Evolutionary conservation across 2,329 filamentous ascomycete genomes (phyloP).

Genomic region (Colletotrichum noveboracense): DNA sequence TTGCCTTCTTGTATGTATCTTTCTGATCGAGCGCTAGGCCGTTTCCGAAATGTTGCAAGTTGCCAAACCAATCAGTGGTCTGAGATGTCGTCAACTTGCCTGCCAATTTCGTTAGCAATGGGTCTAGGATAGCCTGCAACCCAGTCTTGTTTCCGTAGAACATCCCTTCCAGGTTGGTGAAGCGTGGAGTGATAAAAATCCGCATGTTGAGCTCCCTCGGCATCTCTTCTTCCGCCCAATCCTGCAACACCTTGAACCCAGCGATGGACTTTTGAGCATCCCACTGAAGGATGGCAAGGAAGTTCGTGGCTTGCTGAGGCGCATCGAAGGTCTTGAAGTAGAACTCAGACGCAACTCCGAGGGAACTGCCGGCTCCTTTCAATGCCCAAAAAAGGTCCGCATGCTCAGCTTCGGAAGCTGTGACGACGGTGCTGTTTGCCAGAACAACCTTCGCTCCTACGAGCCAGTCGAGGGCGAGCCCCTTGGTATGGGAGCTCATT

Average conservation of each 20-base stretch:
- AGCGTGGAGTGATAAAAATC: slow-evolving; percentile 23
- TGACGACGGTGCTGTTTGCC: slow-evolving; percentile 35
- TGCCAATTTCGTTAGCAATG: slow-evolving; percentile 25
- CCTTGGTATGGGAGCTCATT: slow-evolving; percentile 27
- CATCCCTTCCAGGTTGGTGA: slow-evolving; percentile 31
- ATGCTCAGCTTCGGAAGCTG: slow-evolving; percentile 35
- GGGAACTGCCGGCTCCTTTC: slow-evolving; percentile 43
- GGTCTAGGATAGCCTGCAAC: slow-evolving; percentile 21
- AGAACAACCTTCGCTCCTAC: slow-evolving; percentile 39
- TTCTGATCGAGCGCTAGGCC: slow-evolving; percentile 33
- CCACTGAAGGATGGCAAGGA: slow-evolving; percentile 25
- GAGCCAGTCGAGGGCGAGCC: slow-evolving; percentile 38
- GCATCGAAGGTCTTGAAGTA: slow-evolving; percentile 42
- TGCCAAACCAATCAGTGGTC: slow-evolving; percentile 33
- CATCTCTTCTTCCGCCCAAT: slow-evolving; percentile 22
- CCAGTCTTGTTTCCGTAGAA: slow-evolving; percentile 29
- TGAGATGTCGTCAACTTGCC: slow-evolving; percentile 36
- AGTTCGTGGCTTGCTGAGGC: slow-evolving; percentile 33
- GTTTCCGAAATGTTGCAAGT: slow-evolving; percentile 36
- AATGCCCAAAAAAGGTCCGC: slow-evolving; percentile 46
- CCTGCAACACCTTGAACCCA: slow-evolving; percentile 24
- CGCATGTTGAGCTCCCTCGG: slow-evolving; percentile 32
- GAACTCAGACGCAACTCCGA: slow-evolving; percentile 42
- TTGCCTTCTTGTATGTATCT: slow-evolving; percentile 26
- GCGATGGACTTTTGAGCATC: neutral